phyloP scores from a whole-genome alignment of 768 basidiomycete species.

The Phlebiopsis gigantea region DNA sequence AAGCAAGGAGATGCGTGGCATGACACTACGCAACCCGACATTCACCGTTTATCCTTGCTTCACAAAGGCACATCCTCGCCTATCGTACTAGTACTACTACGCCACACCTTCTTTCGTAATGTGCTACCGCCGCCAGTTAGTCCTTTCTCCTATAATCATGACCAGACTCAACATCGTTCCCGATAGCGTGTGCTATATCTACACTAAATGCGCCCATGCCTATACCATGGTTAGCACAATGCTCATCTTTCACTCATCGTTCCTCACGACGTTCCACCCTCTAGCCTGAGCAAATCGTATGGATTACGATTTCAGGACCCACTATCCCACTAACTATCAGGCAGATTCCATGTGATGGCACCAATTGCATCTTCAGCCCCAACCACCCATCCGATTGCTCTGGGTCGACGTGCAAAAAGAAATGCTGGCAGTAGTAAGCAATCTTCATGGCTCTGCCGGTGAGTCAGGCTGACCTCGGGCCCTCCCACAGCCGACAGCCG shows the following conservation, averaged over 20 bases:
- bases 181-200: constrained; percentile 22
- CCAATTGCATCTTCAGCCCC: constrained; percentile 51
- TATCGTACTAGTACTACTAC: no score
- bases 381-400: constrained; percentile 40
- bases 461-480: background rate
- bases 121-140: constrained; percentile 25
- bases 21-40: no score
- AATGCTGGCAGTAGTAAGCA: constrained; percentile 45
- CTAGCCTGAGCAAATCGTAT: constrained; percentile 21
- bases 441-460: background rate
- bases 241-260: background rate
- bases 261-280: background rate
- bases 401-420: constrained; percentile 36
- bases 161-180: background rate
- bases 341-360: constrained; percentile 42
- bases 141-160: background rate
- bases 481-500: constrained; percentile 20
- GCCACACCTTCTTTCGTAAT: no score
- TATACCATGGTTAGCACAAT: constrained; percentile 17
- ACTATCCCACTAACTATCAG: background rate
- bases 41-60: no score
- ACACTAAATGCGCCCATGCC: constrained; percentile 20
- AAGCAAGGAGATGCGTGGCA: no score
- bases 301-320: background rate
- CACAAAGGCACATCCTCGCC: no score